Evolutionary conservation across 179 eudicot genomes (phyloP).

Genomic region (Silene coronaria): DNA sequence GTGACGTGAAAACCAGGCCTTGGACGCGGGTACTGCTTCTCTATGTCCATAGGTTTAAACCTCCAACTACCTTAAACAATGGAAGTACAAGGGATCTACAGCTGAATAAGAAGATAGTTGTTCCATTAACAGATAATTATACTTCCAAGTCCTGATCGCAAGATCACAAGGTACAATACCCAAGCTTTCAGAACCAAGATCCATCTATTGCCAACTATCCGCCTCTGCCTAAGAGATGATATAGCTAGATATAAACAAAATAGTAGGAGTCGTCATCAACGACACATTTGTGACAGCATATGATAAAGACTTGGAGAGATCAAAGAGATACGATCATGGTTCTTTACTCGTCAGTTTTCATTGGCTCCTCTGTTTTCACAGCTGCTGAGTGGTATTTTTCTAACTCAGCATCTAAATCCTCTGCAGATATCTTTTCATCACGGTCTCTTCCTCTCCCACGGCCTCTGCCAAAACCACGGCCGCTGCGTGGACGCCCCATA

Average conservation of each 20-base stretch:
- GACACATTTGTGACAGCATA: conserved; percentile 20
- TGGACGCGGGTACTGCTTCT: too few relatives aligned
- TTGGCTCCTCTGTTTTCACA: conserved; percentile 32
- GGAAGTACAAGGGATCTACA: conserved; percentile 25
- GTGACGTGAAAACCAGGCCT: too few relatives aligned
- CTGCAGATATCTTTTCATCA: conserved; percentile 65
- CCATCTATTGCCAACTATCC: conserved; percentile 26
- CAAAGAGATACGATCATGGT: conserved; percentile 11
- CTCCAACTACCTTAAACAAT: conserved; percentile 5
- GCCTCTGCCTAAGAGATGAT: conserved; percentile 26
- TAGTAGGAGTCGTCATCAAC: conserved; percentile 22
- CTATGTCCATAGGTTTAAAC: neutral
- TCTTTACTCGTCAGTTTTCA: conserved; percentile 52
- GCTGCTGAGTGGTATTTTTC: conserved; percentile 67
- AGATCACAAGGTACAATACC: conserved; percentile 24
- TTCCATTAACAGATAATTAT: conserved; percentile 17
- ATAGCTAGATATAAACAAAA: conserved; percentile 23
- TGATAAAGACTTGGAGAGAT: conserved; percentile 19
- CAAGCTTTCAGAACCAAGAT: conserved; percentile 24
- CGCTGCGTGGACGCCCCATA: conserved; percentile 56
- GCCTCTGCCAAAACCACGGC: conserved; percentile 51
- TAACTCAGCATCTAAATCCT: conserved; percentile 87
- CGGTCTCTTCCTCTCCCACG: conserved; percentile 67
- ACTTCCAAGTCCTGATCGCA: conserved; percentile 16
- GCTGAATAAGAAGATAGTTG: conserved; percentile 21